phyloP scores from a whole-genome alignment of 164 flowering plant species.

The grape (Vitis vinifera) region DNA sequence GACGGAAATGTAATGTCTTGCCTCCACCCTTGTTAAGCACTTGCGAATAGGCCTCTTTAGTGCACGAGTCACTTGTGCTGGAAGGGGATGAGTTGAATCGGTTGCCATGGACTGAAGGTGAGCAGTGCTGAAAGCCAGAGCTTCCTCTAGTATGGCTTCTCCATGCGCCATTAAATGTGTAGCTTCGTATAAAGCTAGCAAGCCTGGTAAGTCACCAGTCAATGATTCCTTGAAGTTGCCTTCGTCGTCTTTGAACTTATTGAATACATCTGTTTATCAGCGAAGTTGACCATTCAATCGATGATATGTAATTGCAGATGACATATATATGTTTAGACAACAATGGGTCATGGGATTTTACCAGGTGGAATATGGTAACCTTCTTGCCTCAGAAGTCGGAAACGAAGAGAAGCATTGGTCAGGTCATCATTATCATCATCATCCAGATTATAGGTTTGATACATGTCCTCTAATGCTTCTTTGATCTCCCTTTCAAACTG shows the following conservation, averaged over 20 bases:
- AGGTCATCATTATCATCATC: neutral
- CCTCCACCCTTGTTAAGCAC: constrained; percentile 13
- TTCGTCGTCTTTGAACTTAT: no score
- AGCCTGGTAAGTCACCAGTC: neutral
- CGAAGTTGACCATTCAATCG: no score
- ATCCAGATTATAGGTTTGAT: neutral
- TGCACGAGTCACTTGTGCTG: neutral
- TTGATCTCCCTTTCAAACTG: constrained; percentile 9
- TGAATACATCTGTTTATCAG: no score
- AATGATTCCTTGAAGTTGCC: no score
- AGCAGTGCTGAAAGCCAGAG: constrained; percentile 13
- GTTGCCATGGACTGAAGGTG: constrained; percentile 4
- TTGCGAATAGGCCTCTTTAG: constrained; percentile 12
- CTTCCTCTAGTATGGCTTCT: constrained; percentile 24
- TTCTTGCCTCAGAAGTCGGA: no score
- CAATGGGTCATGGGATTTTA: no score
- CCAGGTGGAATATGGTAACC: no score
- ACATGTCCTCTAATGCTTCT: neutral
- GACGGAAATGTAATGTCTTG: constrained; percentile 9
- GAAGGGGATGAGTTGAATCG: neutral
- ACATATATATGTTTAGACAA: no score
- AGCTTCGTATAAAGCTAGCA: constrained; percentile 17
- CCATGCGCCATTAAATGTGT: neutral
- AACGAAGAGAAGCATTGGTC: no score
- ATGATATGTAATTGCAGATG: no score